A percentile compares a stretch with the other conserved stretches of the same genome.
Evolutionary conservation across 805 yeast species (phyloP).

Genomic region (Metahyphopichia silvanorum): DNA sequence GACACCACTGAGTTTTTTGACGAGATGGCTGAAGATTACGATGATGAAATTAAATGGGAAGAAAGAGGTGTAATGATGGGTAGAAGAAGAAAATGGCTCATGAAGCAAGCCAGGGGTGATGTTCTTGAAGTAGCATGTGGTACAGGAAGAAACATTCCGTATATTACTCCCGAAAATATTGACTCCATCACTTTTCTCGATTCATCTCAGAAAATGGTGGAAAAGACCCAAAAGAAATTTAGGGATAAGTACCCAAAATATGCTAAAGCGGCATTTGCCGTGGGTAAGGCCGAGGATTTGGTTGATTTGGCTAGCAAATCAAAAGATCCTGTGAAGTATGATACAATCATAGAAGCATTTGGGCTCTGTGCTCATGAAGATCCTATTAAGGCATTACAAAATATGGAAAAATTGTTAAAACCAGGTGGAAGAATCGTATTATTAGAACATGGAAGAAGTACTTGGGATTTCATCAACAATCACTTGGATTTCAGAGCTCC

Average conservation of each 20-base stretch:
- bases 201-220: conserved; percentile 83
- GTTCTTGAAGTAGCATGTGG: conserved; percentile 95
- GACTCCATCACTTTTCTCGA: conserved; percentile 82
- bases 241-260: conserved; percentile 62
- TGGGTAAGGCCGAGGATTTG: conserved; percentile 85
- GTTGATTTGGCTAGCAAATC: conserved; percentile 47
- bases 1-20: conserved; percentile 85
- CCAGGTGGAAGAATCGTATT: conserved; percentile 89
- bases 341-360: conserved; percentile 89
- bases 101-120: conserved; percentile 79
- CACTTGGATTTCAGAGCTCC: conserved; percentile 81
- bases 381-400: conserved; percentile 77
- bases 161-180: conserved; percentile 56
- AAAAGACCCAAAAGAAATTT: conserved; percentile 72
- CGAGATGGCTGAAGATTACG: conserved; percentile 74
- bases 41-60: conserved; percentile 72
- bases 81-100: conserved; percentile 70
- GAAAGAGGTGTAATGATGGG: conserved; percentile 61
- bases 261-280: conserved; percentile 78
- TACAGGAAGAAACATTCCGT: conserved; percentile 88
- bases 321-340: conserved; percentile 57
- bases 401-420: conserved; percentile 67
- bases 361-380: conserved; percentile 96
- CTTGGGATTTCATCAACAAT: conserved; percentile 71
- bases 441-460: conserved; percentile 90